phyloP scores from a whole-genome alignment of 2,329 filamentous ascomycete genomes.

The Coccinonectria pachysandricola region DNA sequence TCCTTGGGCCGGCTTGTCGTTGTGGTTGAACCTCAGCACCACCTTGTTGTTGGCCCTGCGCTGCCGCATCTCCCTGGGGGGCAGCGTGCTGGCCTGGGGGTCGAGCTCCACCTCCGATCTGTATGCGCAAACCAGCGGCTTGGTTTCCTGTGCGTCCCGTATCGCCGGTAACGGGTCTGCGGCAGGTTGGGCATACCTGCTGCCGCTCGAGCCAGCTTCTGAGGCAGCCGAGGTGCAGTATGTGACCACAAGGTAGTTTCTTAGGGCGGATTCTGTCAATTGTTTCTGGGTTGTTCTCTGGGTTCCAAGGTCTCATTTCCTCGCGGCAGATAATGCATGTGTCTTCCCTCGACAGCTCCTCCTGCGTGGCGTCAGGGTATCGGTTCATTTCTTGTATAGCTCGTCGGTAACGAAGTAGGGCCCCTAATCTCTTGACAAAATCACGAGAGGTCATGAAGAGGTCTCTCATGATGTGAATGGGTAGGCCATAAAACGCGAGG shows the following conservation, averaged over 20 bases:
- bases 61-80: constrained; percentile 10
- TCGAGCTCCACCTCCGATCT: constrained; percentile 17
- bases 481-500: constrained; percentile 85
- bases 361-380: constrained; percentile 81
- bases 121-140: constrained; percentile 21
- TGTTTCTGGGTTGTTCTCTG: constrained; percentile 47
- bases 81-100: constrained; percentile 10
- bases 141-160: constrained; percentile 16
- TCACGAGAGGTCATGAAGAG: constrained; percentile 89
- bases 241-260: constrained; percentile 92
- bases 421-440: constrained; percentile 80
- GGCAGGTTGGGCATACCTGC: constrained; percentile 92
- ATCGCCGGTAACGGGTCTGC: constrained; percentile 55
- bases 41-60: constrained; percentile 14
- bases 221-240: constrained; percentile 86
- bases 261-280: constrained; percentile 83
- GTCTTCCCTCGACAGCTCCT: constrained; percentile 77
- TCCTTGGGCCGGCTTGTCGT: constrained; percentile 36
- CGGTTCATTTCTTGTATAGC: constrained; percentile 91
- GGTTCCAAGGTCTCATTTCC: constrained; percentile 77
- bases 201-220: constrained; percentile 96
- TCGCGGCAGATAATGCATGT: constrained; percentile 98
- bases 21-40: constrained; percentile 12
- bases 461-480: constrained; percentile 93
- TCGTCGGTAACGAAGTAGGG: constrained; percentile 81